These are phyloP conservation scores for Houttuynia cordata DNA, from an alignment of 164 flowering plant species.

Conservation along the genomic window DNA sequence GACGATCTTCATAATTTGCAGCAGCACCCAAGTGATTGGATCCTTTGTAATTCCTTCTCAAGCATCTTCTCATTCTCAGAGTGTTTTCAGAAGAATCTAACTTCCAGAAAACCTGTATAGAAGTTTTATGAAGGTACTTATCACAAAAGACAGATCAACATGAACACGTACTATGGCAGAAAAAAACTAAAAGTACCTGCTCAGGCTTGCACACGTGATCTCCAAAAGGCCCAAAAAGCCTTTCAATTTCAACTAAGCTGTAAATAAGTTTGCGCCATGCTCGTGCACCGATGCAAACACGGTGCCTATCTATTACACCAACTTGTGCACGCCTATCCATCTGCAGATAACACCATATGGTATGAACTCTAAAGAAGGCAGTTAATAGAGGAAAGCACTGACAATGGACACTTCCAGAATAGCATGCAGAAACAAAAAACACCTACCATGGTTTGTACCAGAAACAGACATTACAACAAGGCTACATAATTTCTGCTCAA, in stretches of 20 bases:
- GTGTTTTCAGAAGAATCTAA: constrained; percentile 88
- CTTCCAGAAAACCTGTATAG: constrained; percentile 80
- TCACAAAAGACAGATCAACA: neutral
- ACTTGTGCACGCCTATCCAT: constrained; percentile 84
- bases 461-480: no score
- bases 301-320: constrained; percentile 48
- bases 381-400: no score
- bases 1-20: constrained; percentile 66
- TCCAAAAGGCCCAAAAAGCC: constrained; percentile 73
- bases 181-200: constrained; percentile 39
- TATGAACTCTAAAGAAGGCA: neutral
- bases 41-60: constrained; percentile 74
- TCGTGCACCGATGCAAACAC: constrained; percentile 45
- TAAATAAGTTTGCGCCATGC: constrained; percentile 92
- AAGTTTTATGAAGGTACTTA: no score
- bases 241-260: constrained; percentile 60
- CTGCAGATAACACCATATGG: constrained; percentile 25
- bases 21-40: constrained; percentile 88
- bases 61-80: constrained; percentile 75
- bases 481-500: no score
- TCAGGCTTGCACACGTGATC: constrained; percentile 36
- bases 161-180: neutral
- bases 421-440: no score
- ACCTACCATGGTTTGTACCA: no score
- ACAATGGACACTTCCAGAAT: no score